Evolutionary conservation across 1,139 yeast species (phyloP).

Genomic region (Spathaspora sp.): DNA sequence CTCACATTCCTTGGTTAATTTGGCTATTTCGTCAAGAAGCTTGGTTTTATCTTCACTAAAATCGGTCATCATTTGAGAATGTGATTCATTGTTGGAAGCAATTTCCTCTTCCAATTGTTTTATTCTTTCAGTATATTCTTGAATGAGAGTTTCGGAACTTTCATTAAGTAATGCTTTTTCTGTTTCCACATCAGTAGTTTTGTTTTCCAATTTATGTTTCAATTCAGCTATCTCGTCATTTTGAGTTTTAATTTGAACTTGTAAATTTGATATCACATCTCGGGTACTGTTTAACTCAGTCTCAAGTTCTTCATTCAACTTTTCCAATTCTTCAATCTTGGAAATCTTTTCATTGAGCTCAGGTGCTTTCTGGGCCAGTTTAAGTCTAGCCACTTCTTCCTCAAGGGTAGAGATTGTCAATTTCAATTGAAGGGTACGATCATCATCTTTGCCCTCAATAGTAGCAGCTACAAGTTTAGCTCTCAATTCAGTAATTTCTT

Average conservation of each 20-base stretch:
- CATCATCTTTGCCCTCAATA: background rate
- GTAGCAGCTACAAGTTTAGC: background rate
- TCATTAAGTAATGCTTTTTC: conserved; percentile 49
- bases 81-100: conserved; percentile 8
- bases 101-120: conserved; percentile 11
- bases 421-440: background rate
- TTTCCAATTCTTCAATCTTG: conserved; percentile 4
- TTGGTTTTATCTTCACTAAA: conserved; percentile 9
- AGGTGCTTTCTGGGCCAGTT: background rate
- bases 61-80: conserved; percentile 9
- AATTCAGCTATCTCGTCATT: conserved; percentile 12
- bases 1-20: conserved; percentile 1
- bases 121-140: conserved; percentile 48
- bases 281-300: background rate
- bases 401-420: conserved; percentile 1
- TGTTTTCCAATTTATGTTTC: conserved; percentile 25
- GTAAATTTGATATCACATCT: conserved; percentile 7
- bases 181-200: conserved; percentile 45
- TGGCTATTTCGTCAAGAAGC: conserved; percentile 6
- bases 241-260: conserved; percentile 11
- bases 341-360: conserved; percentile 1
- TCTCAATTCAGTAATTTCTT: background rate
- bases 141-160: conserved; percentile 48
- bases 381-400: conserved; percentile 1
- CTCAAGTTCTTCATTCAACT: background rate